Evolutionary conservation across 768 basidiomycete genomes (phyloP).

Genomic region (Boletus rubropictus): DNA sequence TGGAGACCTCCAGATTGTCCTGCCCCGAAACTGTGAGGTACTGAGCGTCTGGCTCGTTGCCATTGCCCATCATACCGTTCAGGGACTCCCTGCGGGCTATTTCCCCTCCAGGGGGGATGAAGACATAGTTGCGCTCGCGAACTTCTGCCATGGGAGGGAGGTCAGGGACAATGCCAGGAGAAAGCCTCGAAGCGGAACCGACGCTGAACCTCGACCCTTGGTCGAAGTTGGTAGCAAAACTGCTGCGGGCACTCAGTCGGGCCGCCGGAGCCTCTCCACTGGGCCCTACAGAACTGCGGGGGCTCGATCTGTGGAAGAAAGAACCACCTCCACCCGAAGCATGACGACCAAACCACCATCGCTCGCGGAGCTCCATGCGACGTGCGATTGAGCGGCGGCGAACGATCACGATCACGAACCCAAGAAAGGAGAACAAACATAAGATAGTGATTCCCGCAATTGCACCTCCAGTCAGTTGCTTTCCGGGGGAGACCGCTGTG

Average conservation of each 20-base stretch:
- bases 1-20: constrained; percentile 22
- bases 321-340: background rate
- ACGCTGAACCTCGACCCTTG: constrained; percentile 30
- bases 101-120: constrained; percentile 22
- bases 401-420: constrained; percentile 37
- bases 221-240: constrained; percentile 60
- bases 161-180: constrained; percentile 27
- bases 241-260: constrained; percentile 43
- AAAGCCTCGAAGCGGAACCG: constrained; percentile 15
- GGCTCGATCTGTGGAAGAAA: constrained; percentile 7
- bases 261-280: constrained; percentile 17
- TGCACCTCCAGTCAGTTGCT: constrained; percentile 38
- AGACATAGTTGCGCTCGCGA: constrained; percentile 31
- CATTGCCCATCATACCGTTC: constrained; percentile 35
- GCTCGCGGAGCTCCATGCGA: constrained; percentile 38
- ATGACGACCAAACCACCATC: constrained; percentile 42
- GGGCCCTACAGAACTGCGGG: constrained; percentile 9
- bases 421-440: constrained; percentile 28
- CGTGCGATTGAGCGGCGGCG: constrained; percentile 42
- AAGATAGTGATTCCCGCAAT: constrained; percentile 43
- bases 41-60: constrained; percentile 35
- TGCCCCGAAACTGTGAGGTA: constrained; percentile 33
- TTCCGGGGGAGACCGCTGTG: constrained; percentile 13
- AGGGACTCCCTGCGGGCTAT: constrained; percentile 34
- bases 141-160: constrained; percentile 55